Conservation (phyloP, 208 protist species). For the Porcisia hertigi region DNA sequence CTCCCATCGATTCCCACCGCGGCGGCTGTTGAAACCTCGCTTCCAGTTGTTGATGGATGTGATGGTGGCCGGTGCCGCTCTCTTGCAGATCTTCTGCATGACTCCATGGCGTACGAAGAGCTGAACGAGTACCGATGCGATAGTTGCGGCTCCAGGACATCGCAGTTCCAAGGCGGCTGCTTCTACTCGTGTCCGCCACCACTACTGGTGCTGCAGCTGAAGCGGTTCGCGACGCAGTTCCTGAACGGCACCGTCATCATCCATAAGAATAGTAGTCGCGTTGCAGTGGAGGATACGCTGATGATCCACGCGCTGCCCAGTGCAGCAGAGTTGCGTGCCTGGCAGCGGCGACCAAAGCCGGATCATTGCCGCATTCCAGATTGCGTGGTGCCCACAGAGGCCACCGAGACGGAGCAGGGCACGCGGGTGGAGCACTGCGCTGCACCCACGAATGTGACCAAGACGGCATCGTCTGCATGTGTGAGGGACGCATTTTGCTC, state of each 20-base stretch:
- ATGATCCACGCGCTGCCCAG: slow-evolving; percentile 30
- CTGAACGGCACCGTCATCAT: slow-evolving; percentile 32
- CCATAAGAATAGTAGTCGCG: slow-evolving; percentile 21
- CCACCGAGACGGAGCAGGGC: background rate
- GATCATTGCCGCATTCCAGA: background rate
- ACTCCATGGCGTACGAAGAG: slow-evolving; percentile 43
- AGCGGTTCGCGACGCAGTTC: slow-evolving; percentile 67
- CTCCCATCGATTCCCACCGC: background rate
- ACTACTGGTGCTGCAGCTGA: slow-evolving; percentile 72
- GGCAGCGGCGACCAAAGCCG: background rate
- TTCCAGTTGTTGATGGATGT: background rate
- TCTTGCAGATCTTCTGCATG: slow-evolving; percentile 40
- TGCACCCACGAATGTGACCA: background rate
- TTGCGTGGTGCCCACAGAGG: background rate
- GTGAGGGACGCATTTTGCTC: background rate
- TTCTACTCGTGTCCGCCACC: slow-evolving; percentile 55
- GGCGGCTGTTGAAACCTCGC: background rate
- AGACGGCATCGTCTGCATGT: background rate
- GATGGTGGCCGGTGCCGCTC: slow-evolving; percentile 28
- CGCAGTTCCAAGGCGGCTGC: slow-evolving; percentile 66
- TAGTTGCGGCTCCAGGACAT: slow-evolving; percentile 35
- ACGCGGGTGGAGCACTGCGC: background rate
- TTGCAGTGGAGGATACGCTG: slow-evolving; percentile 26
- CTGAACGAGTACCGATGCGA: slow-evolving; percentile 77
- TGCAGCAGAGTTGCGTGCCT: slow-evolving; percentile 11